Evolutionary conservation across 768 basidiomycete species (phyloP).

Genomic region (Psilocybe subaeruginosa): DNA sequence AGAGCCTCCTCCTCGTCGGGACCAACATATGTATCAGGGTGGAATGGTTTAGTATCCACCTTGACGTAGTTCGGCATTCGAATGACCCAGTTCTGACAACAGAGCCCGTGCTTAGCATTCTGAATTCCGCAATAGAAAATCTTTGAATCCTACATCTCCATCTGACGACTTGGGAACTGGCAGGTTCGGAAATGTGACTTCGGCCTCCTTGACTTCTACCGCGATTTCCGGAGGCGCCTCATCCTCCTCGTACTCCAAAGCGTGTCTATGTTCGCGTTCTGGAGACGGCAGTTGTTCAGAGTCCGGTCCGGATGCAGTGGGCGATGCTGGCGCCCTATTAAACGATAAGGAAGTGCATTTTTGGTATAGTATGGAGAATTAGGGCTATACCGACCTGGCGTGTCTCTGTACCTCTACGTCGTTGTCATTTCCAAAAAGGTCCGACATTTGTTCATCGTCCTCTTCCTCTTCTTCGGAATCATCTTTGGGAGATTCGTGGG

Average conservation of each 20-base stretch:
- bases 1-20: slow-evolving; percentile 71
- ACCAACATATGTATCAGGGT: slow-evolving; percentile 82
- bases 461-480: slow-evolving; percentile 23
- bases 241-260: slow-evolving; percentile 83
- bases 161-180: slow-evolving; percentile 81
- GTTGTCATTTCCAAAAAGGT: slow-evolving; percentile 80
- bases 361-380: slow-evolving; percentile 10
- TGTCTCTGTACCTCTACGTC: slow-evolving; percentile 51
- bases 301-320: slow-evolving; percentile 54
- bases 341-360: slow-evolving; percentile 12
- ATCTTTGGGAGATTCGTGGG: slow-evolving; percentile 20
- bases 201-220: slow-evolving; percentile 64
- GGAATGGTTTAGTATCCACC: slow-evolving; percentile 88
- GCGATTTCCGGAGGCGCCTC: slow-evolving; percentile 62
- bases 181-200: slow-evolving; percentile 85
- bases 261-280: slow-evolving; percentile 64
- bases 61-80: slow-evolving; percentile 94
- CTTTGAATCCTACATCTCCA: slow-evolving; percentile 62
- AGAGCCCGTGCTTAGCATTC: background rate
- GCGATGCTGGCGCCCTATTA: slow-evolving; percentile 36
- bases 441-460: slow-evolving; percentile 65
- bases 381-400: slow-evolving; percentile 45
- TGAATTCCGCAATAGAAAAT: slow-evolving; percentile 5
- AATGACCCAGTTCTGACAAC: slow-evolving; percentile 81
- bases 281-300: slow-evolving; percentile 69